Base-by-base conservation (phyloP, 495 filamentous ascomycete genomes). In the Opeltia flavorubescens region DNA sequence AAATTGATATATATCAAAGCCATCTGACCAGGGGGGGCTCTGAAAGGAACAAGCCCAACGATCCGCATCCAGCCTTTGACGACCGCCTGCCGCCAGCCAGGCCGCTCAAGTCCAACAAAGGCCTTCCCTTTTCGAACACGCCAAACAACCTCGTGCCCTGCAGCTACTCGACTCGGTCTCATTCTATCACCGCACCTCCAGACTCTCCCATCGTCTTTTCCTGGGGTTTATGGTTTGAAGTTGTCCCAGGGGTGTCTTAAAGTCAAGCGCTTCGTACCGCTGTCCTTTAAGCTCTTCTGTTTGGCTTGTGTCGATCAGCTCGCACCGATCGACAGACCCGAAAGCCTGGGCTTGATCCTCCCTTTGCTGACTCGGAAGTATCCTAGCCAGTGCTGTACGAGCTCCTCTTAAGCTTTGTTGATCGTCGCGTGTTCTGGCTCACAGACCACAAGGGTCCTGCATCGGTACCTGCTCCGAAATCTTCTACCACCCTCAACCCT, bases 1-100 rank as follows among this genome's bases (percentile, higher is more conserved):
- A n/a, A n/a, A n/a, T n/a, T n/a, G n/a, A 20, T 21, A 20, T 26
- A 21, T 20, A 41, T 41, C n/a, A n/a, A n/a, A 5, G 5, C 21
- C 38, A 13, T 41, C 13, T 17, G 6, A 20, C 1, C 15, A 41
- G 18, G 4, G 5, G 18, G 38, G 20, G 18, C 25, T 13, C 25
- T 21, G 21, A 25, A 17, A 12, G 21, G 21, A 9, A 25, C 38
- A 25, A 41, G 43, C 25, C 29, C 27, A 41, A 20, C n/a, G 36
- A 29, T 48, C 49, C 52, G 52, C 49, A 49, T 55, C 52, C 52
- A 55, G 52, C 49, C 52, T 48, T n/a, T 46, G 11, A n/a, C 39
- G 40, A 55, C 52, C 39, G 52, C 52, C 52, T 48, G 48, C 52
- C 52, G 52, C 49, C 45, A 41, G 52, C 52, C 52, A 43, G 38